phyloP scores from a whole-genome alignment of 2,329 filamentous ascomycete genomes.

The Karstenula rhodostoma region DNA sequence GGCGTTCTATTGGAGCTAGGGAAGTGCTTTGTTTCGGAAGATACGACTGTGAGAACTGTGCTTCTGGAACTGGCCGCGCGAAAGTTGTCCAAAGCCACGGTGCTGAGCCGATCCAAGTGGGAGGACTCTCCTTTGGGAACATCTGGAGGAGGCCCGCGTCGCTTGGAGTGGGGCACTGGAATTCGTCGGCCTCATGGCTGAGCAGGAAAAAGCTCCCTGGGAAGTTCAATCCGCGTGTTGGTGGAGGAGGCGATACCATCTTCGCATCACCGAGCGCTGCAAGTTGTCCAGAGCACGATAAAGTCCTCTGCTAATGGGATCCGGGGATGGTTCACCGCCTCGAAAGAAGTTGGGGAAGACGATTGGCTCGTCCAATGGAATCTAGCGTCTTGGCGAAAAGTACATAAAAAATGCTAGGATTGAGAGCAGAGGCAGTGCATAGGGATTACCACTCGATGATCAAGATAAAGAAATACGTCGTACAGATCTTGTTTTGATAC shows the following conservation, averaged over 20 bases:
- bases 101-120: conserved; percentile 9
- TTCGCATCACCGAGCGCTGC: neutral
- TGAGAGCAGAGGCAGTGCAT: neutral
- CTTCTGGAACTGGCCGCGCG: conserved; percentile 9
- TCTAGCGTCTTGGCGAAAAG: conserved; percentile 8
- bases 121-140: conserved; percentile 6
- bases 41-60: conserved; percentile 1
- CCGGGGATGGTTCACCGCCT: neutral
- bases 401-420: neutral
- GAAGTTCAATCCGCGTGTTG: conserved; percentile 1
- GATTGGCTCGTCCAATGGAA: neutral
- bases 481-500: neutral
- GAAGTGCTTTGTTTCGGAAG: neutral
- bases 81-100: conserved; percentile 15
- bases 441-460: neutral
- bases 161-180: conserved; percentile 9
- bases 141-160: conserved; percentile 9
- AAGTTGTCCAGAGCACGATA: neutral
- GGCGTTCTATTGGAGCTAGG: conserved; percentile 14
- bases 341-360: neutral
- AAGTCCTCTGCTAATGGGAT: neutral
- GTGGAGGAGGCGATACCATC: neutral
- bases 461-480: neutral
- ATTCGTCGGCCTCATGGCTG: conserved; percentile 7
- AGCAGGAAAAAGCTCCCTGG: conserved; percentile 12